A percentile compares a stretch with the other conserved stretches of the same genome.
Evolutionary conservation across 208 protist genomes (phyloP).

Genomic region (Polymyxa betae): DNA sequence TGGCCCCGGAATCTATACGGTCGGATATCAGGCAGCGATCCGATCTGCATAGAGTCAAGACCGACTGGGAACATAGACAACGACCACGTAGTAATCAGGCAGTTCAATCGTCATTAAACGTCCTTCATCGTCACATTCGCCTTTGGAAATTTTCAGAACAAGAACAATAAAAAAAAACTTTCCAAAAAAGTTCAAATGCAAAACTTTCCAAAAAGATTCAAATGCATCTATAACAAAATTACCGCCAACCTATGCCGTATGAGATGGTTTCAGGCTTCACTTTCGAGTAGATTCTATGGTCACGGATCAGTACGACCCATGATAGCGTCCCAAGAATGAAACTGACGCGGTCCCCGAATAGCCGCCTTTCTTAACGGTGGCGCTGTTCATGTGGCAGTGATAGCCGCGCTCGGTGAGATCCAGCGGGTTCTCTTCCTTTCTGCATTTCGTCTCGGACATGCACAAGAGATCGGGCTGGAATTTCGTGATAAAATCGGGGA

Average conservation of each 20-base stretch:
- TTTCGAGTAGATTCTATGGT: slow-evolving; percentile 37
- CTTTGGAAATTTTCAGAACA: too few species aligned
- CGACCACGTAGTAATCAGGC: neutral
- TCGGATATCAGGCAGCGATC: neutral
- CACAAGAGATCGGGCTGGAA: neutral
- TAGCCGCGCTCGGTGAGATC: neutral
- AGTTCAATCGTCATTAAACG: neutral
- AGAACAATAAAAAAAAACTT: too few species aligned
- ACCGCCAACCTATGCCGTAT: neutral
- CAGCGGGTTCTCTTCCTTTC: neutral
- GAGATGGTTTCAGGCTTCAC: neutral
- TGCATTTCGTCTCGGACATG: slow-evolving; percentile 1
- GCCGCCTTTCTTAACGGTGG: slow-evolving; percentile 4
- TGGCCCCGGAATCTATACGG: slow-evolving; percentile 25
- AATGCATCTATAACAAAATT: neutral
- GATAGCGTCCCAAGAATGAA: neutral
- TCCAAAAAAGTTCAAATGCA: too few species aligned
- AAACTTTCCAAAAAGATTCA: neutral
- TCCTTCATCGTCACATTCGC: slow-evolving; percentile 34
- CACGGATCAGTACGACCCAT: neutral
- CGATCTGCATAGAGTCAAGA: neutral
- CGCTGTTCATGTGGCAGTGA: neutral
- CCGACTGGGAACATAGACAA: slow-evolving; percentile 5
- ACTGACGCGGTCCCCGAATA: slow-evolving; percentile 14
- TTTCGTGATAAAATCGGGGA: neutral